Percentiles rank a stretch among this genome's conserved stretches.
Conservation (phyloP, 495 filamentous ascomycete genomes). For the Xylaria intraflava region DNA sequence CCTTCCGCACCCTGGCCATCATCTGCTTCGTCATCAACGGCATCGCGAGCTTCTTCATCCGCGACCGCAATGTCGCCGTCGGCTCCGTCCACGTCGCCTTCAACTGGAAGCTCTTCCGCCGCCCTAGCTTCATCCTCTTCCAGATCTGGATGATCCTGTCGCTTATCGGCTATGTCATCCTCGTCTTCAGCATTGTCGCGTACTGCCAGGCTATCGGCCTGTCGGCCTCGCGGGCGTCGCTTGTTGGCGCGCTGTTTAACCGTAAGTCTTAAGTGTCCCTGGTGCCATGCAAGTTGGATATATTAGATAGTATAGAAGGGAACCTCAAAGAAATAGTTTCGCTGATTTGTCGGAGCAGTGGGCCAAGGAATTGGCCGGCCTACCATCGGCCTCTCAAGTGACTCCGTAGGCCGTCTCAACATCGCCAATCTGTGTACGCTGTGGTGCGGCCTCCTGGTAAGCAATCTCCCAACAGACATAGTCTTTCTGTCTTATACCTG, state of each 20-base stretch:
- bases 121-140: slow-evolving; percentile 56
- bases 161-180: slow-evolving; percentile 64
- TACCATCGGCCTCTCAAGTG: slow-evolving; percentile 60
- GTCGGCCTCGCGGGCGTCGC: slow-evolving; percentile 56
- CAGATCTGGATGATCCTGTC: slow-evolving; percentile 63
- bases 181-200: slow-evolving; percentile 66
- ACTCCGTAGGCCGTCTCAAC: slow-evolving; percentile 61
- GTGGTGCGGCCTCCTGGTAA: slow-evolving; percentile 45
- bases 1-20: slow-evolving; percentile 64
- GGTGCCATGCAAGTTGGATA: too few relatives aligned
- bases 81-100: slow-evolving; percentile 58
- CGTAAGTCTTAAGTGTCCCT: slow-evolving; percentile 33
- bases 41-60: slow-evolving; percentile 51
- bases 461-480: not conserved
- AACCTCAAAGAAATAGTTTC: not conserved
- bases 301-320: too few relatives aligned
- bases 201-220: slow-evolving; percentile 62
- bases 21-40: slow-evolving; percentile 52
- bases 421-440: slow-evolving; percentile 56
- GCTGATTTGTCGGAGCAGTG: slow-evolving; percentile 21
- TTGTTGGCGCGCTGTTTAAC: slow-evolving; percentile 67
- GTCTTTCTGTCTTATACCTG: not conserved
- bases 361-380: slow-evolving; percentile 48
- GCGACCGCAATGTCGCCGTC: slow-evolving; percentile 62
- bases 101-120: slow-evolving; percentile 53